These are phyloP conservation scores for Phylloporus arenicola DNA, from an alignment of 768 basidiomycete genomes.

Conservation along the genomic window DNA sequence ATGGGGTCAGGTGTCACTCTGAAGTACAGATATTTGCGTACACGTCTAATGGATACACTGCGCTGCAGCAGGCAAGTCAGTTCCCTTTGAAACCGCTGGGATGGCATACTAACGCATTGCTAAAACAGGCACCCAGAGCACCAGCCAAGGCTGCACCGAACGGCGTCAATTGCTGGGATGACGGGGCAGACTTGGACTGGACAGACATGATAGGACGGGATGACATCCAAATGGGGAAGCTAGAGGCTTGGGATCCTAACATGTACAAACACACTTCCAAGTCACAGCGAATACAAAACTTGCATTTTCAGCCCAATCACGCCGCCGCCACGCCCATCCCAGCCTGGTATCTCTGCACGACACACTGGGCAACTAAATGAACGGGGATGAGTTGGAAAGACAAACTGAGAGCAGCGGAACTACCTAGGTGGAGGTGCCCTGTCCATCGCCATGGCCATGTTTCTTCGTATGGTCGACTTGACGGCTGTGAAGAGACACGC, in stretches of 20 bases:
- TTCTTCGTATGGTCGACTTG: slow-evolving; percentile 53
- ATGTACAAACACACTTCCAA: slow-evolving; percentile 13
- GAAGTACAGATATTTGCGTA: slow-evolving; percentile 25
- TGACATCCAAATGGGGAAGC: too few relatives aligned
- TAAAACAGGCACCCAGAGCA: slow-evolving; percentile 89
- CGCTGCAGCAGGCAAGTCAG: slow-evolving; percentile 37
- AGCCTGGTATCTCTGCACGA: slow-evolving; percentile 57
- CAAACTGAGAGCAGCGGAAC: slow-evolving; percentile 5
- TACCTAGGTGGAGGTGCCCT: slow-evolving; percentile 37
- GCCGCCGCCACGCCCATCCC: slow-evolving; percentile 68
- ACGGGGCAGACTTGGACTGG: slow-evolving; percentile 45
- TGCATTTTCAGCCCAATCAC: slow-evolving; percentile 55
- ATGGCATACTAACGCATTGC: slow-evolving; percentile 68
- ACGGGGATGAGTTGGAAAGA: neutral
- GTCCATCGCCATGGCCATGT: slow-evolving; percentile 30
- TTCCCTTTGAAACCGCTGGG: neutral
- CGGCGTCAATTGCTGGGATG: slow-evolving; percentile 68
- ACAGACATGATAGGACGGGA: slow-evolving; percentile 32
- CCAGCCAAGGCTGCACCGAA: slow-evolving; percentile 89
- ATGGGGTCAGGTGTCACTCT: too few relatives aligned
- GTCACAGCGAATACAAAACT: slow-evolving; percentile 24
- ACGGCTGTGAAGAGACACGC: slow-evolving; percentile 70
- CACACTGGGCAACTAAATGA: slow-evolving; percentile 60
- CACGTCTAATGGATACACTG: slow-evolving; percentile 95
- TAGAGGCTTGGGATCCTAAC: slow-evolving; percentile 21